These are phyloP conservation scores for Venturia asperata DNA, from an alignment of 2,329 filamentous ascomycete genomes.

Conservation along the genomic window DNA sequence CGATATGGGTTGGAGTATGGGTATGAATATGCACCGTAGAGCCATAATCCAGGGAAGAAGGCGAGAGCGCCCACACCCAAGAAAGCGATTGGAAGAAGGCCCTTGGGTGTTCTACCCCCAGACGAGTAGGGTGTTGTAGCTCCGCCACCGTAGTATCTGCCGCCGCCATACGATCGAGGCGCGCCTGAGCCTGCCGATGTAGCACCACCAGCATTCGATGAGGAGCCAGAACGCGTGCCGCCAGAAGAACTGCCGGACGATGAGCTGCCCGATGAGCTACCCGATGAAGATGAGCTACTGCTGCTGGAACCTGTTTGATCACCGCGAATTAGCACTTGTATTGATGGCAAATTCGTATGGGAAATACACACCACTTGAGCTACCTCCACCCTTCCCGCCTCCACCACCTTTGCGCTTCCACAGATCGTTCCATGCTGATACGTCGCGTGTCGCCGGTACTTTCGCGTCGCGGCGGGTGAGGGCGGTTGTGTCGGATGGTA, in stretches of 20 bases:
- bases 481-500: conserved; percentile 18
- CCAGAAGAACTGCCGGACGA: conserved; percentile 14
- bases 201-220: conserved; percentile 31
- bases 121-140: conserved; percentile 53
- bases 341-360: conserved; percentile 20
- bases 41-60: conserved; percentile 60
- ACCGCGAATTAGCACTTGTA: not conserved
- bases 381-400: conserved; percentile 31
- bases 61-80: conserved; percentile 43
- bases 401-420: conserved; percentile 45
- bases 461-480: conserved; percentile 4
- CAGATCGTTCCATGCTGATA: conserved; percentile 24
- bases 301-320: conserved; percentile 15
- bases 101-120: conserved; percentile 43
- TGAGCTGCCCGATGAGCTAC: conserved; percentile 18
- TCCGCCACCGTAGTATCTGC: conserved; percentile 61
- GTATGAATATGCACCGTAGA: conserved; percentile 57
- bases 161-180: conserved; percentile 52
- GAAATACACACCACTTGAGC: conserved; percentile 22
- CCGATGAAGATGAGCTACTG: conserved; percentile 4
- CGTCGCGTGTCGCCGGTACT: conserved; percentile 10
- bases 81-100: conserved; percentile 43
- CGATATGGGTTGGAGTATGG: conserved; percentile 51
- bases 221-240: conserved; percentile 24
- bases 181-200: conserved; percentile 54